These are phyloP conservation scores for Plasmodium fragile DNA, from an alignment of 169 alveolate genomes.

Conservation along the genomic window DNA sequence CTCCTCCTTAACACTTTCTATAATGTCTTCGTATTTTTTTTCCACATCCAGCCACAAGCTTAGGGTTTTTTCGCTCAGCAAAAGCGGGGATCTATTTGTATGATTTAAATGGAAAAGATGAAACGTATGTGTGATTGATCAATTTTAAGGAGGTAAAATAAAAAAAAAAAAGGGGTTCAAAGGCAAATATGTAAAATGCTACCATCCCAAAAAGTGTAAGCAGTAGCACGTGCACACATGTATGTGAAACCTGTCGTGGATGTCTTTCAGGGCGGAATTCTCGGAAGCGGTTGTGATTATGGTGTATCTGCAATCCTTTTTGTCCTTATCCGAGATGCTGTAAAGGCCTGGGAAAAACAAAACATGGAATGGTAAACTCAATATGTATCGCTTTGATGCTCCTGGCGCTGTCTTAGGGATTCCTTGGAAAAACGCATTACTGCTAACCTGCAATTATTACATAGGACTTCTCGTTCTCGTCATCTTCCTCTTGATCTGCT, in stretches of 20 bases:
- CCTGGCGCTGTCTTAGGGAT: not conserved
- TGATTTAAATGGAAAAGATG: not conserved
- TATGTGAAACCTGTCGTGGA: constrained; percentile 37
- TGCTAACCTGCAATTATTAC: constrained; percentile 48
- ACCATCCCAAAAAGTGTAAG: not conserved
- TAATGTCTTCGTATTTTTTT: constrained; percentile 39
- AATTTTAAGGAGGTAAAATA: not conserved
- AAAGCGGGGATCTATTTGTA: constrained; percentile 31
- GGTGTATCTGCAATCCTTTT: constrained; percentile 26
- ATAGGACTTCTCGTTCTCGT: constrained; percentile 12
- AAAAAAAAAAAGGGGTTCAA: not conserved
- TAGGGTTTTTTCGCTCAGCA: constrained; percentile 29
- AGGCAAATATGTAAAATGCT: not conserved
- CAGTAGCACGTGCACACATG: not conserved
- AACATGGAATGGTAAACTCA: not conserved
- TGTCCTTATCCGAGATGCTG: constrained; percentile 5
- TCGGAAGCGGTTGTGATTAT: constrained; percentile 40
- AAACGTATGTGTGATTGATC: not conserved
- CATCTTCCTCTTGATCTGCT: constrained; percentile 12
- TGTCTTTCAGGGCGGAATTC: constrained; percentile 24
- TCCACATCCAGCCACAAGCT: constrained; percentile 26
- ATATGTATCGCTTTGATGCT: not conserved
- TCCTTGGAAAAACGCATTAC: not conserved
- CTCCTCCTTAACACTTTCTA: constrained; percentile 39
- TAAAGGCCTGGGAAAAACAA: constrained; percentile 23